Evolutionary conservation across 306 rosid species (phyloP).

Genomic region (Dryas octopetala): DNA sequence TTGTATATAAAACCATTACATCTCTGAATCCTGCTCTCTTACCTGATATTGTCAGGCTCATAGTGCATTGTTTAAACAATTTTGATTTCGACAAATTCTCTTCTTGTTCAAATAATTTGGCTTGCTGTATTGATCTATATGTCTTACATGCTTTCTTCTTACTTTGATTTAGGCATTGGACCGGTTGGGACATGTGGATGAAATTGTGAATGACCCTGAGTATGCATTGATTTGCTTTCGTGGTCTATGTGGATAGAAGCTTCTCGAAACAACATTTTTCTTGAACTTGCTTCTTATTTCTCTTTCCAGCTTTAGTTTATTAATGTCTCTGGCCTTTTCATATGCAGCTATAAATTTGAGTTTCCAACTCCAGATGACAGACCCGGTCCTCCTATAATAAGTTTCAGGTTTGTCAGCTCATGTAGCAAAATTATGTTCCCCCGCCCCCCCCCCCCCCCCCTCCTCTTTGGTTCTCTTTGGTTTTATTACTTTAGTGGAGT

Average conservation of each 20-base stretch:
- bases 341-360: slow-evolving; percentile 93
- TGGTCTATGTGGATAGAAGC: slow-evolving; percentile 11
- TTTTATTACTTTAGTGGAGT: too few species aligned
- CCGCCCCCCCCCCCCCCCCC: not conserved
- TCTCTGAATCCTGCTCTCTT: not conserved
- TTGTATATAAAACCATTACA: not conserved
- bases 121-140: slow-evolving; percentile 22
- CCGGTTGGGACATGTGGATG: slow-evolving; percentile 87
- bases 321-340: slow-evolving; percentile 25
- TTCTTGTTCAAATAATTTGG: slow-evolving; percentile 10
- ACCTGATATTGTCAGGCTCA: slow-evolving; percentile 14
- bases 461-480: not conserved
- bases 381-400: slow-evolving; percentile 97
- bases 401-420: slow-evolving; percentile 73
- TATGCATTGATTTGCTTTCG: slow-evolving; percentile 45
- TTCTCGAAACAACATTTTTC: slow-evolving; percentile 12
- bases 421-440: not conserved
- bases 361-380: slow-evolving; percentile 99
- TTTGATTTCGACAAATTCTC: slow-evolving; percentile 5
- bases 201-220: slow-evolving; percentile 96
- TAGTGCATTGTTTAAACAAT: slow-evolving; percentile 1
- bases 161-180: slow-evolving; percentile 71
- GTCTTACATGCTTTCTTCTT: not conserved
- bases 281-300: slow-evolving; percentile 5
- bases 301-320: slow-evolving; percentile 22